phyloP scores from a whole-genome alignment of 352 stramenopile species.

The Phytopythium oedochilum region DNA sequence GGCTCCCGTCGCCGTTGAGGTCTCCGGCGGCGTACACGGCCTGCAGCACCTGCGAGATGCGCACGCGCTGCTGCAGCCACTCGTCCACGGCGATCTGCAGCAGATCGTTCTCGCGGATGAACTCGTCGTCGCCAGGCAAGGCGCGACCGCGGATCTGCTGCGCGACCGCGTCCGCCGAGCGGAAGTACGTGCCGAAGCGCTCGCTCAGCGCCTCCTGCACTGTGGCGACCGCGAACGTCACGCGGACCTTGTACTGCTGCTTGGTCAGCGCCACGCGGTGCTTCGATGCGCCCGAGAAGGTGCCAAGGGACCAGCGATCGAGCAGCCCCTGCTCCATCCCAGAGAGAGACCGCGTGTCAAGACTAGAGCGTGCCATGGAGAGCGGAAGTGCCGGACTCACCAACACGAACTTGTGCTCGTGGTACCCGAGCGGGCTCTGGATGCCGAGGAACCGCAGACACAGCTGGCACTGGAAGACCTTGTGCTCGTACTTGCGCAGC shows the following conservation, averaged over 20 bases:
- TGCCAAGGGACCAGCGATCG: slow-evolving; percentile 55
- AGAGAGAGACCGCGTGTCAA: neutral
- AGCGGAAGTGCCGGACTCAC: slow-evolving; percentile 11
- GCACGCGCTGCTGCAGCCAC: slow-evolving; percentile 35
- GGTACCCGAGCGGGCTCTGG: slow-evolving; percentile 54
- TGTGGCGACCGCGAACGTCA: slow-evolving; percentile 39
- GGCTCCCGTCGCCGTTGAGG: slow-evolving; percentile 55
- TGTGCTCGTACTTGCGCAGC: slow-evolving; percentile 66
- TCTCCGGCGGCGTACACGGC: slow-evolving; percentile 69
- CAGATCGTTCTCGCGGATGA: slow-evolving; percentile 56
- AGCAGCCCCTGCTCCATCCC: slow-evolving; percentile 26
- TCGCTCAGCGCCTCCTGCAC: slow-evolving; percentile 54
- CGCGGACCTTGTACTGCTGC: slow-evolving; percentile 56
- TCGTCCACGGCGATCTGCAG: slow-evolving; percentile 60
- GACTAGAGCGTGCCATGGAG: too few species aligned
- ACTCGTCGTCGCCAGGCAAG: slow-evolving; percentile 43
- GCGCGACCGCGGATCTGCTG: slow-evolving; percentile 34
- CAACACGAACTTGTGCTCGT: slow-evolving; percentile 76
- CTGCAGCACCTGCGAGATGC: slow-evolving; percentile 65
- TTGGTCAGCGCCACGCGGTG: slow-evolving; percentile 49
- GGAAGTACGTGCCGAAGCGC: slow-evolving; percentile 63
- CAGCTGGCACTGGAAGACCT: slow-evolving; percentile 59
- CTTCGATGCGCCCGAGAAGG: slow-evolving; percentile 45
- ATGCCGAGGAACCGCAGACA: slow-evolving; percentile 70
- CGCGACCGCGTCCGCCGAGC: slow-evolving; percentile 37